Evolutionary conservation across 495 filamentous ascomycete species (phyloP).

Genomic region (Xylaria nigripes): DNA sequence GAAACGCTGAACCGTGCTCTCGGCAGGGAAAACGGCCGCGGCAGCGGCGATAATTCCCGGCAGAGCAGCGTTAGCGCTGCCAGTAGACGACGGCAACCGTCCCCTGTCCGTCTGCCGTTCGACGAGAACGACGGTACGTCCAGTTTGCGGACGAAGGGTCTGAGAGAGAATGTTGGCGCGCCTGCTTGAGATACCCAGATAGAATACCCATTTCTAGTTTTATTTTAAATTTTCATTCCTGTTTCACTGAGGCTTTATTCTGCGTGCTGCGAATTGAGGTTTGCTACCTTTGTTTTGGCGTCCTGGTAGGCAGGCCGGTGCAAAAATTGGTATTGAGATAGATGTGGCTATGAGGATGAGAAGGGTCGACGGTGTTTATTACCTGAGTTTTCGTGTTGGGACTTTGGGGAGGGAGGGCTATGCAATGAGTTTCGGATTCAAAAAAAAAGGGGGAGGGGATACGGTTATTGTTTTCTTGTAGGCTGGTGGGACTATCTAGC

Average conservation of each 20-base stretch:
- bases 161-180: constrained; percentile 38
- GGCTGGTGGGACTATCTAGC: too few species aligned
- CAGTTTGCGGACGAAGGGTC: constrained; percentile 38
- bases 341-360: too few species aligned
- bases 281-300: too few species aligned
- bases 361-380: too few species aligned
- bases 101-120: constrained; percentile 29
- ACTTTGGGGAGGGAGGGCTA: too few species aligned
- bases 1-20: constrained; percentile 34
- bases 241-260: not conserved
- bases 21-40: constrained; percentile 11
- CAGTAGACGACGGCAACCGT: not conserved
- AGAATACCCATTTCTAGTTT: not conserved
- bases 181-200: constrained; percentile 16
- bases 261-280: too few species aligned
- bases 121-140: constrained; percentile 31
- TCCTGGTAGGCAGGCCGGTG: too few species aligned
- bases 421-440: too few species aligned
- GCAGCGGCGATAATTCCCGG: constrained; percentile 2
- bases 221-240: not conserved
- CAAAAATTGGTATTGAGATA: too few species aligned
- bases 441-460: too few species aligned
- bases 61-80: constrained; percentile 5
- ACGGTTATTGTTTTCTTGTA: too few species aligned
- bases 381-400: too few species aligned